Base-by-base conservation (phyloP, 108 stramenopile species). In the Nitzschia inconspicua region DNA sequence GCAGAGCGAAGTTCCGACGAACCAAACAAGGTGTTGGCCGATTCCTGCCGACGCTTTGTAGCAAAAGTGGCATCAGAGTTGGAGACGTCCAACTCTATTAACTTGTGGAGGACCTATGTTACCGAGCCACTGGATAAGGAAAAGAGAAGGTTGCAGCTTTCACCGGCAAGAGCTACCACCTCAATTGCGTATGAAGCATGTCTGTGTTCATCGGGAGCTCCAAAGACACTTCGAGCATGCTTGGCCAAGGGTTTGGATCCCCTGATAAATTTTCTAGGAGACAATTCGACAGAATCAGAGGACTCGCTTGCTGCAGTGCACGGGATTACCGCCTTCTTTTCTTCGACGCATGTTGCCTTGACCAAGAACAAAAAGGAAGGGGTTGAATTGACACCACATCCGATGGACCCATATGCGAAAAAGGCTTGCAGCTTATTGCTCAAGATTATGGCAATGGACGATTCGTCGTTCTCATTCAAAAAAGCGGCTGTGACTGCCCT, bases 101-200 rank as follows among this genome's bases (percentile, higher is more conserved):
- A 1, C 34, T 22, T 51, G 19, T 93, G 91, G 87, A 60, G 74
- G 22, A 63, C 68, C 7, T 93, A 85, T 66, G 85, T 89, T 7
- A 20, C 66, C 8, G 60, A 79, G 35, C 40, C 76, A 8, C 60
- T 82, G 18, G 52, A 68, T 28, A 65, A 47, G 22, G 55, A 79
- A 19, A 39, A 68, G 16, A 63, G 60, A 8, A 61, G 67, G 36
- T 43, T 91, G 9, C 53, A 57, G 10, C 54, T 75, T 20, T 62
- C 86, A 7, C 85, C 86, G 11, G 71, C 85, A 24, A 67, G 56
- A 14, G 71, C 81, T 22, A 78, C 70, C 8, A 55, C 66, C 8
- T 75, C 79, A 11, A 85, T 86, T 58, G 91, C 84, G 27, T 93
- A 89, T 65, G 57, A 86, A 46, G 87, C 91, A 26, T 78, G 82